phyloP scores from a whole-genome alignment of 495 filamentous ascomycete species.

The Podospora anserina region DNA sequence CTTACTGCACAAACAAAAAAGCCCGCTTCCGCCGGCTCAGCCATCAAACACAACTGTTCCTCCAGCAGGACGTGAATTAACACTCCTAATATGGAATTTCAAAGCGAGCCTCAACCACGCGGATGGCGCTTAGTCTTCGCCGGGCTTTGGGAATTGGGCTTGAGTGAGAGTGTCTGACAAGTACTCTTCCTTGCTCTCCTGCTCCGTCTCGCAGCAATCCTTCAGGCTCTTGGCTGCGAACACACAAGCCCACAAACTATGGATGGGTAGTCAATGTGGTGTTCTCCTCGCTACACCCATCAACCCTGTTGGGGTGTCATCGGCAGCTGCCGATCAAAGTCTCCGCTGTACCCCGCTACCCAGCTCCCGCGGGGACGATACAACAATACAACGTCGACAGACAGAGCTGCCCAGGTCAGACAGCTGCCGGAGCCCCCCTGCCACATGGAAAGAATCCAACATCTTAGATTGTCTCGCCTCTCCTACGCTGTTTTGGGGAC shows the following conservation, averaged over 20 bases:
- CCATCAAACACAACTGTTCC: too few relatives aligned
- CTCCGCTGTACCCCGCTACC: conserved; percentile 27
- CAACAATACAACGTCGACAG: conserved; percentile 14
- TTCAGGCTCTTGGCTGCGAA: background rate
- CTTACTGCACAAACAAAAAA: background rate
- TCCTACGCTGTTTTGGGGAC: conserved; percentile 12
- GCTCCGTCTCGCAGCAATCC: conserved; percentile 18
- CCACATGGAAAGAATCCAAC: conserved; percentile 27
- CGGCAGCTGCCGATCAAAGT: conserved; percentile 34
- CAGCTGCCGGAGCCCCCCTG: conserved; percentile 19
- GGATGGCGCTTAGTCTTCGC: conserved; percentile 16
- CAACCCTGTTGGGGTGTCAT: conserved; percentile 14
- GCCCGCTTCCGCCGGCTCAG: too few relatives aligned
- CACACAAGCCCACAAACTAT: background rate
- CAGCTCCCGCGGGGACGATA: conserved; percentile 19
- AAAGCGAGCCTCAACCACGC: conserved; percentile 27
- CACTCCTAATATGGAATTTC: conserved; percentile 17
- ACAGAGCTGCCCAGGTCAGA: conserved; percentile 5
- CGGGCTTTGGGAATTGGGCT: conserved; percentile 28
- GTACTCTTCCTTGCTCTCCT: background rate
- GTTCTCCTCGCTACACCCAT: background rate
- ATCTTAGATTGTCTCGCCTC: conserved; percentile 24
- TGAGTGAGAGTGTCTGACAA: background rate
- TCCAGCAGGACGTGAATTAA: conserved; percentile 23
- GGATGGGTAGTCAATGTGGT: background rate